Evolutionary conservation across 208 protist genomes (phyloP).

Genomic region (Endotrypanum monterogeii): DNA sequence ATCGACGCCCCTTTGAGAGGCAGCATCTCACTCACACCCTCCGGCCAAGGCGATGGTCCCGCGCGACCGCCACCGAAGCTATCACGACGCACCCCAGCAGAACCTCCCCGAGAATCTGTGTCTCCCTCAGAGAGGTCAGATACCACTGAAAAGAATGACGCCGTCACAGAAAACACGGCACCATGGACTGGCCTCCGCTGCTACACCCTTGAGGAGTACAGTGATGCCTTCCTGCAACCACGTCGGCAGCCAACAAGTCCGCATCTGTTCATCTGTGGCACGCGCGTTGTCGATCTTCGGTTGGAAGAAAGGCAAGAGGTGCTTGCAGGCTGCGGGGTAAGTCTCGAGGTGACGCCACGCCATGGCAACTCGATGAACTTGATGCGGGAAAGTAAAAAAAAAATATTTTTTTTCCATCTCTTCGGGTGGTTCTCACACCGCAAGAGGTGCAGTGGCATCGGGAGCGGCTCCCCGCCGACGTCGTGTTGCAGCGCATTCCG

Average conservation of each 20-base stretch:
- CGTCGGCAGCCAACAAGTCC: slow-evolving; percentile 4
- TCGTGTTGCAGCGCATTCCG: slow-evolving; percentile 55
- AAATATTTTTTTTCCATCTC: slow-evolving; percentile 7
- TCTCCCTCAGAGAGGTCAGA: not conserved
- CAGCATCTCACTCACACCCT: not conserved
- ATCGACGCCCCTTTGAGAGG: not conserved
- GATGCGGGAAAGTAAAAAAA: not conserved
- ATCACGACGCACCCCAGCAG: not conserved
- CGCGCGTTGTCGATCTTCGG: slow-evolving; percentile 57
- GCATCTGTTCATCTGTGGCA: slow-evolving; percentile 70
- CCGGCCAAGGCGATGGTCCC: not conserved
- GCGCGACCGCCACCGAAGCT: slow-evolving; percentile 1
- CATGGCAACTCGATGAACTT: too few relatives aligned
- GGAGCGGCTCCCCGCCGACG: slow-evolving; percentile 33
- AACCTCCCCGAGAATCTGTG: not conserved
- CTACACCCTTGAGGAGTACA: slow-evolving; percentile 78
- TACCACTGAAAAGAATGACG: not conserved
- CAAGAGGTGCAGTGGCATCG: slow-evolving; percentile 53
- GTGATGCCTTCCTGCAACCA: slow-evolving; percentile 41
- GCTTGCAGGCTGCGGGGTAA: slow-evolving; percentile 37
- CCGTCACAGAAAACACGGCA: not conserved
- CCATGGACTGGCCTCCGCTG: slow-evolving; percentile 22
- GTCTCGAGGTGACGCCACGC: slow-evolving; percentile 11
- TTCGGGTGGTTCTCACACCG: slow-evolving; percentile 62
- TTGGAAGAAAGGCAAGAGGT: slow-evolving; percentile 39